Evolutionary conservation across 2,329 filamentous ascomycete genomes (phyloP), one percentile per base, ranked within the genome.

Genomic region (Fonsecaea multimorphosa): DNA sequence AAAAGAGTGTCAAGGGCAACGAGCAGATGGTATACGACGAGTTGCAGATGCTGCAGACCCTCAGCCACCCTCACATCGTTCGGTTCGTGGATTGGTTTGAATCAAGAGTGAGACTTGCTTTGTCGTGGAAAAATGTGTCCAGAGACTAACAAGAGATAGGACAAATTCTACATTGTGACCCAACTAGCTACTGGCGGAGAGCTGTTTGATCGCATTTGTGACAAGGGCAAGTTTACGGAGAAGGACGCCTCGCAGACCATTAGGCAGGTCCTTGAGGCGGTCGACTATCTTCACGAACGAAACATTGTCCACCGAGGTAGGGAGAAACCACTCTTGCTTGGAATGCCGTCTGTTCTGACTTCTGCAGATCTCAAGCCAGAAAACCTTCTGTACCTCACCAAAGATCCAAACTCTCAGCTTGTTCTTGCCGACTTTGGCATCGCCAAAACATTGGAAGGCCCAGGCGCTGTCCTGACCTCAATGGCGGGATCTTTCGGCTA

Each of bases 151-250:
- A 12, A 31, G 57, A 1, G 31, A 32, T 73, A 97, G 93, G 95
- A 99, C 84, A 99, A 99, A 83, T 99, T 97, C 83, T 99, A 99
- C 79, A 98, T 99, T 73, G 93, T 99, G 73, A 99, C 95, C 34
- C 91, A 99, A 79, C 85, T 99, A 63, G 95, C 95, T 49, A 97
- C 92, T 0, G 95, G 95, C 72, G 95, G 95, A 77, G 95, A 99
- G 81, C 82, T 99, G 69, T 99, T 99, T 79, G 95, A 99, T 76
- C 90, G 96, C 63, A 99, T 99, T 74, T 99, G 95, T 81, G 93
- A 98, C 76, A 91, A 96, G 79, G 96, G 95, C 73, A 96, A 92
- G 77, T 99, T 98, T 81, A 99, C 95, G 14, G 95, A 99, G 78
- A 98, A 97, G 82, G 95, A 99, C 81, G 93, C 93, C 12, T 94